Evolutionary conservation across 768 basidiomycete genomes (phyloP), one percentile per base, ranked within the genome.

Genomic region (Cystobasidium ongulense): DNA sequence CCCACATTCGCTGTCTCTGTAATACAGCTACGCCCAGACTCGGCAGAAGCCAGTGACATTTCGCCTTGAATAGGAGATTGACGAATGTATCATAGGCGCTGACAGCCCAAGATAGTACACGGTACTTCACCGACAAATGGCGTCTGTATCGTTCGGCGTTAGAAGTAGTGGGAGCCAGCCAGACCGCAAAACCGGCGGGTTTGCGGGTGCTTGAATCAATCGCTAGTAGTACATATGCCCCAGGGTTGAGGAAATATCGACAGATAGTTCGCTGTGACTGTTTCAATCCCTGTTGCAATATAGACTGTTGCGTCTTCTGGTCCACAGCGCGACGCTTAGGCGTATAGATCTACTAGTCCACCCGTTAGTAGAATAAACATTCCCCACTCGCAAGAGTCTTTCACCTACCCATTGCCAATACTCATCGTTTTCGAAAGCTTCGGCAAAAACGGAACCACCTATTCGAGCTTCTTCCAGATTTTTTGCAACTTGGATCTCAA

Each of bases 331-430:
- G 36, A 27, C 23, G 33, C 8, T 39, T 4, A 3, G 63, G 63
- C 27, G 57, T 59, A 23, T 59, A 59, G 15, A 31, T 46, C 63
- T 46, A 35, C 7, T 7, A 27, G 25, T 8, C 31, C 18, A 63
- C 23, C 11, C 31, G 33, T 27, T 33, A 39, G 62, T 8, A 5
- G 31, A 39, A 63, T 27, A 8, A 11, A 27, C n/a, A 8, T 11
- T 17, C 17, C 11, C 10, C 10, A 29, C 8, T 63, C 21, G 5
- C 5, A 63, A 10, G 21, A 10, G 31, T 36, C 41, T 15, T 38
- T 18, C 29, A 5, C 63, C 3, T 64, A 64, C 63, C 36, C 41
- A 64, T 38, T 46, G 63, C 36, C 41, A 64, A 21, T 46, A 64
- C 18, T 38, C 36, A 35, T 64, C 63, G 1, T 46, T 27, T 21